Conservation (phyloP, 371 early-diverging fungal species). For the Thermomucor indicae-seudaticae region DNA sequence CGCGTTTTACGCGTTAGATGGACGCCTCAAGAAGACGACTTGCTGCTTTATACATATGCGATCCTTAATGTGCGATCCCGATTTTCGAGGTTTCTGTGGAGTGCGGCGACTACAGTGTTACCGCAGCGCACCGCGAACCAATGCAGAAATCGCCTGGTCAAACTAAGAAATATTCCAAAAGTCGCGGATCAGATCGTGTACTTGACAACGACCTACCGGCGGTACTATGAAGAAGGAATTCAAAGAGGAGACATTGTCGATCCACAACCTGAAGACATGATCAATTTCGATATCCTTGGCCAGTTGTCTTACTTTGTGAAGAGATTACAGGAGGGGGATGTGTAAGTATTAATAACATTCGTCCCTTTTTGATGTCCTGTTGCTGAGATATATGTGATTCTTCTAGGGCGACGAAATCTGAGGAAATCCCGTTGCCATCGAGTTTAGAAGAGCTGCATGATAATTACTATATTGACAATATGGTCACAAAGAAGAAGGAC, state of each 20-base stretch:
- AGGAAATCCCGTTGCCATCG: no score
- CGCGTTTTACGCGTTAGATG: slow-evolving; percentile 15
- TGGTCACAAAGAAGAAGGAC: no score
- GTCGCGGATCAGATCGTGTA: slow-evolving; percentile 19
- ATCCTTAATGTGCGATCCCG: slow-evolving; percentile 21
- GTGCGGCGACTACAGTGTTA: slow-evolving; percentile 13
- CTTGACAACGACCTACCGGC: slow-evolving; percentile 29
- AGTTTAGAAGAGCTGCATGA: no score
- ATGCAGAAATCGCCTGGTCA: slow-evolving; percentile 35
- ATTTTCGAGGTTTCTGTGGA: slow-evolving; percentile 33
- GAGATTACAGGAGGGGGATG: neutral
- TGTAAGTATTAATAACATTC: neutral
- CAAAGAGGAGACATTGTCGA: slow-evolving; percentile 25
- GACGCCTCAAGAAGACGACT: slow-evolving; percentile 47
- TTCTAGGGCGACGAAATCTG: no score
- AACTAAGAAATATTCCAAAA: slow-evolving; percentile 17
- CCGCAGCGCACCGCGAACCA: slow-evolving; percentile 15
- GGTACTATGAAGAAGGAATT: slow-evolving; percentile 31
- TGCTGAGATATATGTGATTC: no score
- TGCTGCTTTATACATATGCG: slow-evolving; percentile 32
- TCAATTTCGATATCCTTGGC: slow-evolving; percentile 24
- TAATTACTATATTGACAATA: no score
- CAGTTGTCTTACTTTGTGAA: slow-evolving; percentile 37
- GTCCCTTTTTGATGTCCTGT: no score
- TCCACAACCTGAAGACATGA: slow-evolving; percentile 12